Percentiles rank a stretch among this genome's conserved stretches.
Evolutionary conservation across 345 rosid species (phyloP).

Genomic region (Linum lewisii): DNA sequence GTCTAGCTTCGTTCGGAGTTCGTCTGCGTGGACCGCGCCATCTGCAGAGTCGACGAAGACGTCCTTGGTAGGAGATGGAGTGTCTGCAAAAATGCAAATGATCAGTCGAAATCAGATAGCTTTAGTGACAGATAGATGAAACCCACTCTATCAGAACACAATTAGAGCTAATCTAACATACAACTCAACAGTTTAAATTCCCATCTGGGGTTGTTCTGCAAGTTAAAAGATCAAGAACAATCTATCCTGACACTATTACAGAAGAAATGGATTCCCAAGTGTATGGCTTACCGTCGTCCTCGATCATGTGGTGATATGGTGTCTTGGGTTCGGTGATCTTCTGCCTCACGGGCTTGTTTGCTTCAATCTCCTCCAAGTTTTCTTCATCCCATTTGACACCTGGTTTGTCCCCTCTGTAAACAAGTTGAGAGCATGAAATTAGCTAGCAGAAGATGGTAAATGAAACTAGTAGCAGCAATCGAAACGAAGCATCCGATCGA

Average conservation of each 20-base stretch:
- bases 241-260: too few relatives aligned
- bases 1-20: constrained; percentile 49
- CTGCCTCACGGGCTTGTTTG: constrained; percentile 92
- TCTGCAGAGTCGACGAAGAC: constrained; percentile 44
- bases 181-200: too few relatives aligned
- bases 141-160: background rate
- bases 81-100: constrained; percentile 30
- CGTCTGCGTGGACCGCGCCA: constrained; percentile 61
- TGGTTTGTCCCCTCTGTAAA: constrained; percentile 31
- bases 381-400: constrained; percentile 88
- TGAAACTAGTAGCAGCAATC: background rate
- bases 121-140: too few relatives aligned
- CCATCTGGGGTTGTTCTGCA: background rate
- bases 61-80: constrained; percentile 46
- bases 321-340: constrained; percentile 99
- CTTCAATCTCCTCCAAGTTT: constrained; percentile 82
- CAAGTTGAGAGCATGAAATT: background rate
- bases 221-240: background rate
- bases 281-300: constrained; percentile 67
- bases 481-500: background rate
- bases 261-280: too few relatives aligned
- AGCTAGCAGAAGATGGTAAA: background rate
- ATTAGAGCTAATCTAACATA: too few relatives aligned
- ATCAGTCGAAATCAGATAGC: constrained; percentile 15
- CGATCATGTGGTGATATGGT: constrained; percentile 86